Evolutionary conservation across 2,329 filamentous ascomycete species (phyloP).

Genomic region (Amauroascus verrucosus): DNA sequence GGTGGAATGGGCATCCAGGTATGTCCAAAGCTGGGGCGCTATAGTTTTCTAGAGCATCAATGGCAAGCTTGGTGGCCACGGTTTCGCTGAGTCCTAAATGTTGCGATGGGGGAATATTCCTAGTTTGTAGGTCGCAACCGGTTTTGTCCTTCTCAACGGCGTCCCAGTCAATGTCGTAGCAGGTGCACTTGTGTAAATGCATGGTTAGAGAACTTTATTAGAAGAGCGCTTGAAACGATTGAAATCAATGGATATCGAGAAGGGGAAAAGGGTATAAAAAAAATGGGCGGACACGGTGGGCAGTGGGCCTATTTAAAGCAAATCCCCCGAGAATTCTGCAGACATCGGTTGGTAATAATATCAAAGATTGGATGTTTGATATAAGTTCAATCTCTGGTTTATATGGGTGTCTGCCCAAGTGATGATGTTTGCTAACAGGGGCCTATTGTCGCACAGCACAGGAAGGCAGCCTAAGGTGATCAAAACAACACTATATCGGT

Average conservation of each 20-base stretch:
- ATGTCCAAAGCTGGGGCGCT: not conserved
- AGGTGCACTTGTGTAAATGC: not conserved
- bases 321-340: not conserved
- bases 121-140: conserved; percentile 1
- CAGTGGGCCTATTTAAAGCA: not conserved
- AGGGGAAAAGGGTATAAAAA: not conserved
- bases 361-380: not conserved
- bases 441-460: not conserved
- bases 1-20: conserved; percentile 6
- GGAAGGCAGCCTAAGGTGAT: not conserved
- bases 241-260: not conserved
- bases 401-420: conserved; percentile 2
- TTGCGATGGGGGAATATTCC: conserved; percentile 1
- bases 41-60: conserved; percentile 14
- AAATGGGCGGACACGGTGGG: not conserved
- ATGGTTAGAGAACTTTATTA: not conserved
- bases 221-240: not conserved
- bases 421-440: conserved; percentile 1
- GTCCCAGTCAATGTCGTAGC: not conserved
- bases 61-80: conserved; percentile 16
- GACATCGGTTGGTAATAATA: not conserved
- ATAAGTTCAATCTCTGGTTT: not conserved
- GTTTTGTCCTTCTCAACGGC: conserved; percentile 1
- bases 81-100: conserved; percentile 14
- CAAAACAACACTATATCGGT: not conserved